These are phyloP conservation scores for Salicornia ramosissima DNA, from an alignment of 148 eudicot species.

Conservation along the genomic window DNA sequence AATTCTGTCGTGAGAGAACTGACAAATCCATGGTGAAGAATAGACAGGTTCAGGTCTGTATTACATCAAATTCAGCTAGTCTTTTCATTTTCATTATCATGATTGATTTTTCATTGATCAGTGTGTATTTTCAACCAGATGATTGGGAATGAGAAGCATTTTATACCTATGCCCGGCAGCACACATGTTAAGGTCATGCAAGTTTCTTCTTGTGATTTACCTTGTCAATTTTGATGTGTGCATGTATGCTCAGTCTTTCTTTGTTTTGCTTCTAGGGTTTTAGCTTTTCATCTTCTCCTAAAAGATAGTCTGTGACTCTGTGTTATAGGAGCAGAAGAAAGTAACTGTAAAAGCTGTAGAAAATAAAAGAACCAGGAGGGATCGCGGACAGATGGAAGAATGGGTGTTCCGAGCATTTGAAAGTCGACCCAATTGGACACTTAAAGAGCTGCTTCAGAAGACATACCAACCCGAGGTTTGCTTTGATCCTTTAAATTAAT, in stretches of 20 bases:
- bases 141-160: slow-evolving; percentile 65
- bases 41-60: slow-evolving; percentile 72
- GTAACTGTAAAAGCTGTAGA: slow-evolving; percentile 53
- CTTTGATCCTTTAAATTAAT: slow-evolving; percentile 6
- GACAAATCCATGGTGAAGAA: slow-evolving; percentile 57
- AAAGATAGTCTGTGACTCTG: slow-evolving; percentile 13
- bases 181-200: slow-evolving; percentile 32
- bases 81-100: neutral
- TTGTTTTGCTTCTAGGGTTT: neutral
- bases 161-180: slow-evolving; percentile 75
- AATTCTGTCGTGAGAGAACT: slow-evolving; percentile 79
- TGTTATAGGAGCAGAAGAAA: slow-evolving; percentile 65
- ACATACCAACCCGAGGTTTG: slow-evolving; percentile 90
- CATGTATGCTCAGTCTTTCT: neutral
- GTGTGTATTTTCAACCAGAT: slow-evolving; percentile 36
- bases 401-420: slow-evolving; percentile 82
- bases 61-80: neutral
- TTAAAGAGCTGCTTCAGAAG: slow-evolving; percentile 62
- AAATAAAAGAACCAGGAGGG: slow-evolving; percentile 75
- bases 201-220: neutral
- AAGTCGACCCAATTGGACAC: slow-evolving; percentile 80
- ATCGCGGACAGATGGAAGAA: slow-evolving; percentile 83
- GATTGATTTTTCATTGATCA: slow-evolving; percentile 8
- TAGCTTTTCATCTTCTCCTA: neutral
- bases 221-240: neutral